These are phyloP conservation scores for Podaxis sp. DNA, from an alignment of 768 basidiomycete species.

Conservation along the genomic window DNA sequence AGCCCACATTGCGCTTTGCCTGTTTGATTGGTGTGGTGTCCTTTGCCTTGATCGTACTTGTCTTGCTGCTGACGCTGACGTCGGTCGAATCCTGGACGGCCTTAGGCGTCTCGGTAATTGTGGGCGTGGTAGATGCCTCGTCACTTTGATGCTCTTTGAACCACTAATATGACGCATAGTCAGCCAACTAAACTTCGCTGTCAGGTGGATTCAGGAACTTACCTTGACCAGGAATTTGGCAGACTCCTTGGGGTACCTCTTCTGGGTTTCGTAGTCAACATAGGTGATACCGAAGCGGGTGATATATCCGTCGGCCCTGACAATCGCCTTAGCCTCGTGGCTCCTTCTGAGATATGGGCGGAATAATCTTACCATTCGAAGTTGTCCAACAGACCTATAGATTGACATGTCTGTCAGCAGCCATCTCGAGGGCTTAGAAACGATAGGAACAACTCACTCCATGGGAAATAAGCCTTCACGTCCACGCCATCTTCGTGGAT, in stretches of 20 bases:
- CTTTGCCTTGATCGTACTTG: conserved; percentile 1
- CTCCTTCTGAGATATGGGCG: neutral
- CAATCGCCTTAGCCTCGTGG: neutral
- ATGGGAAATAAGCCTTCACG: conserved; percentile 61
- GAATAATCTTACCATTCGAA: conserved; percentile 55
- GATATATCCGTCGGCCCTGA: conserved; percentile 62
- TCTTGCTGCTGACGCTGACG: conserved; percentile 14
- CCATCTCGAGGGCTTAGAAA: neutral
- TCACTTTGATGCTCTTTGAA: conserved; percentile 34
- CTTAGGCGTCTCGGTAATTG: conserved; percentile 4
- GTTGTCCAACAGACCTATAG: conserved; percentile 63
- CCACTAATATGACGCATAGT: conserved; percentile 28
- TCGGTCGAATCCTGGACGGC: neutral
- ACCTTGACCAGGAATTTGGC: conserved; percentile 57
- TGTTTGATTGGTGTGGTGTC: neutral
- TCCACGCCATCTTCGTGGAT: conserved; percentile 63
- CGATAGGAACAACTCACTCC: conserved; percentile 45
- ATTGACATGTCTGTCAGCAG: conserved; percentile 9
- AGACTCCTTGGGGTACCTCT: conserved; percentile 63
- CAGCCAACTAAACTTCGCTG: neutral
- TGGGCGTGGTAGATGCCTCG: neutral
- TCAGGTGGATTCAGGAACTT: conserved; percentile 12
- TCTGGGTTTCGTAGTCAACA: conserved; percentile 68
- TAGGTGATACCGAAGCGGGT: conserved; percentile 73
- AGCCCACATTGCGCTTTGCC: neutral